Conservation (phyloP, 2,329 filamentous ascomycete genomes). For the Nectriaceae sp. region DNA sequence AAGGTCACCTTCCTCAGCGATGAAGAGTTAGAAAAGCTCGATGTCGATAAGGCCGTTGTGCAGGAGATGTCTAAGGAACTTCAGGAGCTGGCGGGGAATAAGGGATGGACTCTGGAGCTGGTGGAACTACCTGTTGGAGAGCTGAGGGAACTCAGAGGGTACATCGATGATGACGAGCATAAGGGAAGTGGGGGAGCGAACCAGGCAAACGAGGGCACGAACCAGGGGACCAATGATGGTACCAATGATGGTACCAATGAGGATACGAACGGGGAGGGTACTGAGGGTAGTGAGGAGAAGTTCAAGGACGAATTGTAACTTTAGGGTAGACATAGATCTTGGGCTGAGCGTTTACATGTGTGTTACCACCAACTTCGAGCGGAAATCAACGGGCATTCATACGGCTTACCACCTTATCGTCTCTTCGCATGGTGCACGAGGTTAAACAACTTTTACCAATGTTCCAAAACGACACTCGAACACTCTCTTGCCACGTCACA, state of each 20-base stretch:
- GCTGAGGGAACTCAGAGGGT: constrained; percentile 65
- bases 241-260: no score
- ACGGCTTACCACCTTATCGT: not conserved
- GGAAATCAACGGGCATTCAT: no score
- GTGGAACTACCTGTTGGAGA: constrained; percentile 64
- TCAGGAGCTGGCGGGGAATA: constrained; percentile 67
- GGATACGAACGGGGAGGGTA: constrained; percentile 14
- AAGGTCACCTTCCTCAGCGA: constrained; percentile 61
- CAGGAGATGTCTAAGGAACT: constrained; percentile 70
- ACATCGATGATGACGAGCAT: constrained; percentile 61
- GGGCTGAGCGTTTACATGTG: not conserved
- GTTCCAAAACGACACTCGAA: not conserved
- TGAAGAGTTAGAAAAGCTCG: constrained; percentile 68
- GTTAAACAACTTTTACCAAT: not conserved
- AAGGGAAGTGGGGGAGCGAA: constrained; percentile 14
- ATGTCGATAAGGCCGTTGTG: constrained; percentile 66
- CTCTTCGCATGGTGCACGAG: not conserved
- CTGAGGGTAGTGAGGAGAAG: constrained; percentile 50
- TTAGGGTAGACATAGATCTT: constrained; percentile 3
- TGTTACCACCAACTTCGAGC: no score
- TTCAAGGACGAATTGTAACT: constrained; percentile 54
- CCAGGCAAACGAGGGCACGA: constrained; percentile 9
- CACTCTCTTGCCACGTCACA: not conserved
- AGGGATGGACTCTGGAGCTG: constrained; percentile 79
- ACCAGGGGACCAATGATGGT: constrained; percentile 12